These are phyloP conservation scores for Spongospora subterranea DNA, from an alignment of 208 protist genomes.

Conservation along the genomic window DNA sequence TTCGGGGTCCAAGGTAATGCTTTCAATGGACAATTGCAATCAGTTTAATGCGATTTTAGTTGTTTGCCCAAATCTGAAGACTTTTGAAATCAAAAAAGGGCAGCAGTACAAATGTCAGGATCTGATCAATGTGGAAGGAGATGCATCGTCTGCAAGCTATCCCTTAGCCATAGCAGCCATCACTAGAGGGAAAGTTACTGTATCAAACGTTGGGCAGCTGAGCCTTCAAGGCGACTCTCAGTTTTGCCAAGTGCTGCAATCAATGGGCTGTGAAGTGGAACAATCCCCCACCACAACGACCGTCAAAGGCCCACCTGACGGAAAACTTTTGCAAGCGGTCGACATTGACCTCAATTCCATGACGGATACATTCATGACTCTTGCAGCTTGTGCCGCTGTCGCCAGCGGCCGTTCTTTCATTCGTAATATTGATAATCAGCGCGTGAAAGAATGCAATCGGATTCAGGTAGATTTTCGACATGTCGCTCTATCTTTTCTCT, in stretches of 20 bases:
- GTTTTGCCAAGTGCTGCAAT: conserved; percentile 71
- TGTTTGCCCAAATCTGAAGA: not conserved
- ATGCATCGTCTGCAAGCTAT: conserved; percentile 80
- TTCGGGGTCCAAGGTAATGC: conserved; percentile 73
- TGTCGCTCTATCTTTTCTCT: not conserved
- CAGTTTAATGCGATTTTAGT: conserved; percentile 45
- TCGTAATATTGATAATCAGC: conserved; percentile 79
- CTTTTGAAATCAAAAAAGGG: not conserved
- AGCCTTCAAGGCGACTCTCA: conserved; percentile 77
- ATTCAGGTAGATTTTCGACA: conserved; percentile 62
- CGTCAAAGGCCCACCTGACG: conserved; percentile 62
- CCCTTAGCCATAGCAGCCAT: conserved; percentile 79
- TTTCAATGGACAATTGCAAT: no score
- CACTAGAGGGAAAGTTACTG: conserved; percentile 67
- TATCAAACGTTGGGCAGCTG: conserved; percentile 69
- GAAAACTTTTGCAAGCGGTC: conserved; percentile 64
- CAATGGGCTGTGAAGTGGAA: conserved; percentile 76
- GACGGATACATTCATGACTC: conserved; percentile 84
- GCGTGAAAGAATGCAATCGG: conserved; percentile 83
- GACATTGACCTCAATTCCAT: conserved; percentile 77
- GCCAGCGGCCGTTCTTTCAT: conserved; percentile 73
- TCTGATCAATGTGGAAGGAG: conserved; percentile 69
- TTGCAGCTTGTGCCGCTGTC: conserved; percentile 72
- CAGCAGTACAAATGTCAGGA: not conserved
- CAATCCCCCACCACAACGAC: conserved; percentile 71